Evolutionary conservation across 768 basidiomycete species (phyloP).

Genomic region (Lactarius hatsudake): DNA sequence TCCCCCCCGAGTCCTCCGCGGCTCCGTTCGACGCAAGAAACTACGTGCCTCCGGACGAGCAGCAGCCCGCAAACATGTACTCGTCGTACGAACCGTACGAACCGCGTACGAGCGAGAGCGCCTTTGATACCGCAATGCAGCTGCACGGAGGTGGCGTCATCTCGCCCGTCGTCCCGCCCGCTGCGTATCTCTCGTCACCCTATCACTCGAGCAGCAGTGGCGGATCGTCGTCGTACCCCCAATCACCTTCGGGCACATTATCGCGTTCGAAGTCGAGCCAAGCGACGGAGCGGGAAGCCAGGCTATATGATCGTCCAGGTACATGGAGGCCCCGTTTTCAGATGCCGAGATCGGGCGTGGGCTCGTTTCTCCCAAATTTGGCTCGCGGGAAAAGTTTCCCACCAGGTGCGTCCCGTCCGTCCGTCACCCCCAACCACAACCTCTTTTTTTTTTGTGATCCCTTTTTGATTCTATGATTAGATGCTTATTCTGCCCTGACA

Average conservation of each 20-base stretch:
- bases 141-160: conserved; percentile 1
- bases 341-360: conserved; percentile 30
- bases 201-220: conserved; percentile 9
- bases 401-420: conserved; percentile 16
- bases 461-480: neutral
- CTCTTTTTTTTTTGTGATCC: neutral
- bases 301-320: conserved; percentile 26
- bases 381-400: conserved; percentile 29
- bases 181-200: conserved; percentile 17
- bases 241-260: conserved; percentile 4
- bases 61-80: neutral
- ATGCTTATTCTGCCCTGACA: neutral
- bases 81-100: conserved; percentile 27
- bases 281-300: conserved; percentile 2
- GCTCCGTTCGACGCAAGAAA: conserved; percentile 18
- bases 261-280: conserved; percentile 12
- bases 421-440: neutral
- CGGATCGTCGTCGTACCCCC: conserved; percentile 1
- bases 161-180: conserved; percentile 22
- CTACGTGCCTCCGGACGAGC: conserved; percentile 13
- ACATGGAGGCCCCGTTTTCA: conserved; percentile 36
- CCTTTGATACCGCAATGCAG: conserved; percentile 22
- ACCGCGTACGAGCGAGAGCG: conserved; percentile 26
- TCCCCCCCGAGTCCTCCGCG: neutral
- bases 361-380: conserved; percentile 28